Percentiles rank a stretch among this genome's conserved stretches.
Evolutionary conservation across 768 basidiomycete species (phyloP).

Genomic region (Collybia mongolica): DNA sequence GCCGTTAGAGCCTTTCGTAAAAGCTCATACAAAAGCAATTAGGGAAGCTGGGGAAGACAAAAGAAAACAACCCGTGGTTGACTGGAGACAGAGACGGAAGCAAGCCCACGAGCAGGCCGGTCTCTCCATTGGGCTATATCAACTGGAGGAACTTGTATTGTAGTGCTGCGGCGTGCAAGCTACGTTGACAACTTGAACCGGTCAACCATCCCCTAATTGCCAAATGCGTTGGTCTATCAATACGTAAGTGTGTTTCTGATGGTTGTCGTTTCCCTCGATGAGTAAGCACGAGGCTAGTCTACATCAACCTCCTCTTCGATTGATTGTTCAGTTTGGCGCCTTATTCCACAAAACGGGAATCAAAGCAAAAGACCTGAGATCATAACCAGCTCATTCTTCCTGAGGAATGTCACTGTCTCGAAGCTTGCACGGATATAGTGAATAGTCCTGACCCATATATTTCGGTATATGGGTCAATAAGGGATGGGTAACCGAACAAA

Average conservation of each 20-base stretch:
- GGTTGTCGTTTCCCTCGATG: not conserved
- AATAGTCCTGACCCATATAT: too few relatives aligned
- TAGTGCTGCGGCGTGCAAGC: slow-evolving; percentile 18
- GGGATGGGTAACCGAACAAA: too few relatives aligned
- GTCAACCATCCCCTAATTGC: not conserved
- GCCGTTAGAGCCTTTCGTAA: slow-evolving; percentile 60
- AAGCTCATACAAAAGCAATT: slow-evolving; percentile 47
- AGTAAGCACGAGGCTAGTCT: not conserved
- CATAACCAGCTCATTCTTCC: too few relatives aligned
- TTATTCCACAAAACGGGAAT: too few relatives aligned
- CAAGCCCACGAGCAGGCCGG: slow-evolving; percentile 49
- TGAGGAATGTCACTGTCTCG: too few relatives aligned
- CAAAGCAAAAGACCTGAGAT: too few relatives aligned
- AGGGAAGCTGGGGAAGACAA: slow-evolving; percentile 39
- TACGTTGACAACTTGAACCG: not conserved
- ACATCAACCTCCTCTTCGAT: not conserved
- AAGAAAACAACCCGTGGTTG: slow-evolving; percentile 31
- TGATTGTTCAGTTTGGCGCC: too few relatives aligned
- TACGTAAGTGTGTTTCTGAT: not conserved
- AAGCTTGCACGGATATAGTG: too few relatives aligned
- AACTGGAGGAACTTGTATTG: slow-evolving; percentile 67
- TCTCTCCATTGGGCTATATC: slow-evolving; percentile 63
- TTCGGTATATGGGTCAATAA: too few relatives aligned
- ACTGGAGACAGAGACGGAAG: slow-evolving; percentile 56
- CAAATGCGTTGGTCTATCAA: too few relatives aligned